Evolutionary conservation across 176 grass and related monocot genomes (phyloP).

Genomic region (Triticum monococcum): DNA sequence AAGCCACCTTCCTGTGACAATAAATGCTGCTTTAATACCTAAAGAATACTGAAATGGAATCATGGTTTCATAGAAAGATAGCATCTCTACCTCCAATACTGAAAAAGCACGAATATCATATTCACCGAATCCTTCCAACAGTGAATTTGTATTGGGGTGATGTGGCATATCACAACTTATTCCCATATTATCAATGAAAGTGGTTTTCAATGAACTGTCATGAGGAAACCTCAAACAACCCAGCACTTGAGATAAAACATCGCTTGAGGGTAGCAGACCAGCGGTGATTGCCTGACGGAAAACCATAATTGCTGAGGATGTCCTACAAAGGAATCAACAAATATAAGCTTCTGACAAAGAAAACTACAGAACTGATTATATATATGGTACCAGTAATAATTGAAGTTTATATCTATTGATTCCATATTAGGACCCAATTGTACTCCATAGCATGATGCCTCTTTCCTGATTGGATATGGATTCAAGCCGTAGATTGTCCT

Average conservation of each 20-base stretch:
- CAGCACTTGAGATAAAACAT: constrained; percentile 91
- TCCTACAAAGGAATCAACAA: constrained; percentile 56
- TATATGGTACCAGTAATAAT: not conserved
- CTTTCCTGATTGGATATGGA: not conserved
- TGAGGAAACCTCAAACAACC: constrained; percentile 91
- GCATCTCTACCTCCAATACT: constrained; percentile 74
- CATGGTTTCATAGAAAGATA: constrained; percentile 5
- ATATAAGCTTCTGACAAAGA: constrained; percentile 9
- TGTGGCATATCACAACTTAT: constrained; percentile 69
- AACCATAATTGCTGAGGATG: constrained; percentile 66
- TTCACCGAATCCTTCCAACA: constrained; percentile 91
- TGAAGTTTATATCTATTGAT: not conserved
- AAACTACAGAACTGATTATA: not conserved
- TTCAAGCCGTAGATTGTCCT: not conserved
- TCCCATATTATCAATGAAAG: constrained; percentile 74
- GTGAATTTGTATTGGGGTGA: constrained; percentile 66
- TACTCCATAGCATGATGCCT: not conserved
- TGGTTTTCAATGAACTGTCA: constrained; percentile 58
- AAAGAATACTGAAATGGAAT: constrained; percentile 29
- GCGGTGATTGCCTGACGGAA: constrained; percentile 69
- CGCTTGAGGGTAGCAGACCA: constrained; percentile 61
- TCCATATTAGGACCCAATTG: not conserved
- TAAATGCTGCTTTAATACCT: constrained; percentile 23
- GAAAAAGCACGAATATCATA: constrained; percentile 86
- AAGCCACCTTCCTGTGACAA: constrained; percentile 70